phyloP scores from a whole-genome alignment of 129 eudicot species.

The Apium graveolens region DNA sequence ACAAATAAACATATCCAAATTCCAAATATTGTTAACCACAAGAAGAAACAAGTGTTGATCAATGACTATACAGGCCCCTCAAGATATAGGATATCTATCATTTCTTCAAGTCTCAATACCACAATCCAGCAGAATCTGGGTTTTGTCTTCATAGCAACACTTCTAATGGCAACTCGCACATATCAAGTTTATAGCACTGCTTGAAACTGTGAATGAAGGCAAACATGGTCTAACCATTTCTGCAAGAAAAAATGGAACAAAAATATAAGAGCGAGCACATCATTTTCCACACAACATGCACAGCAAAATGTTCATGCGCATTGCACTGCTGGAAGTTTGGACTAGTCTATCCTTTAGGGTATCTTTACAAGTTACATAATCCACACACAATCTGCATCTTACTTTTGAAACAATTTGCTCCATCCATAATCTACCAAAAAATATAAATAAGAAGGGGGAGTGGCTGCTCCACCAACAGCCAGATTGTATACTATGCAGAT shows the following conservation, averaged over 20 bases:
- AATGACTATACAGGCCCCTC: not conserved
- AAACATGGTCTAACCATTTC: too few species aligned
- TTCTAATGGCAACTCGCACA: not conserved
- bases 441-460: not conserved
- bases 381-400: not conserved
- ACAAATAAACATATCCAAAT: not conserved
- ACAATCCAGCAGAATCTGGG: not conserved
- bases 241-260: not conserved
- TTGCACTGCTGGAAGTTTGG: too few species aligned
- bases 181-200: not conserved
- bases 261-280: not conserved
- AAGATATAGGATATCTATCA: not conserved
- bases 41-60: not conserved
- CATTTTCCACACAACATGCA: not conserved
- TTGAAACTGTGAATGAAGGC: not conserved
- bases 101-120: not conserved
- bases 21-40: not conserved
- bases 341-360: not conserved
- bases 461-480: not conserved
- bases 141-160: not conserved
- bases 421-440: not conserved
- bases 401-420: not conserved
- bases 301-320: not conserved
- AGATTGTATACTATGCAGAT: not conserved
- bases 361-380: not conserved